phyloP scores from a whole-genome alignment of 805 yeast species.

The Barnettozyma siamensis region DNA sequence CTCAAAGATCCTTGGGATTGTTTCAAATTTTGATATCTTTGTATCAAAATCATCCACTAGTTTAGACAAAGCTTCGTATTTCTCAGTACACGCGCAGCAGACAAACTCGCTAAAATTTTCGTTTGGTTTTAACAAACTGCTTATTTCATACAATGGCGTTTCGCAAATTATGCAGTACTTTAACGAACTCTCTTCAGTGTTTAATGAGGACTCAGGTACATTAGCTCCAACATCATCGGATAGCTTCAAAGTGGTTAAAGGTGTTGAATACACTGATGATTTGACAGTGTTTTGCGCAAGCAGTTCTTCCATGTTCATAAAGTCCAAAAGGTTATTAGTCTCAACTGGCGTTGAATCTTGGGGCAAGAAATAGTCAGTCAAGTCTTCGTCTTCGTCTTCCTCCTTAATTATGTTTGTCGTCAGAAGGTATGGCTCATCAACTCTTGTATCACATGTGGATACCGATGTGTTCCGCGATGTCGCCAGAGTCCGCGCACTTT shows the following conservation, averaged over 20 bases:
- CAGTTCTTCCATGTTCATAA: slow-evolving; percentile 1
- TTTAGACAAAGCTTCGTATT: slow-evolving; percentile 46
- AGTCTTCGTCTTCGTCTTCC: neutral
- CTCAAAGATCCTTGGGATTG: slow-evolving; percentile 17
- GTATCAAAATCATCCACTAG: slow-evolving; percentile 35
- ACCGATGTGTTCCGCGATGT: neutral
- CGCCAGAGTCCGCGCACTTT: neutral
- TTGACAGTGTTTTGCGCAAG: slow-evolving; percentile 1
- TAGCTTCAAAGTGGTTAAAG: slow-evolving; percentile 15
- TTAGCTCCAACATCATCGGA: slow-evolving; percentile 11
- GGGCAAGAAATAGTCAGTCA: neutral
- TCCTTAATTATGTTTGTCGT: slow-evolving; percentile 1
- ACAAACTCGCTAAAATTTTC: slow-evolving; percentile 43
- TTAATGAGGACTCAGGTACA: slow-evolving; percentile 9
- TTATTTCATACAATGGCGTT: slow-evolving; percentile 58
- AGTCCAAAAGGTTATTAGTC: slow-evolving; percentile 7
- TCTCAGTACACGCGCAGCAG: slow-evolving; percentile 55
- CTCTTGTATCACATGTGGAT: slow-evolving; percentile 3
- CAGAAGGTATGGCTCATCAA: slow-evolving; percentile 3
- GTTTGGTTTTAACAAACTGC: slow-evolving; percentile 31
- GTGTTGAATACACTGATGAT: slow-evolving; percentile 2
- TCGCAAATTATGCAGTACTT: slow-evolving; percentile 62
- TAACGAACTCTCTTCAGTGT: slow-evolving; percentile 15
- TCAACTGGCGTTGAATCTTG: slow-evolving; percentile 1
- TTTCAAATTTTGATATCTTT: slow-evolving; percentile 7